Conservation (phyloP, 345 rosid genomes). For the Conringia planisiliqua region DNA sequence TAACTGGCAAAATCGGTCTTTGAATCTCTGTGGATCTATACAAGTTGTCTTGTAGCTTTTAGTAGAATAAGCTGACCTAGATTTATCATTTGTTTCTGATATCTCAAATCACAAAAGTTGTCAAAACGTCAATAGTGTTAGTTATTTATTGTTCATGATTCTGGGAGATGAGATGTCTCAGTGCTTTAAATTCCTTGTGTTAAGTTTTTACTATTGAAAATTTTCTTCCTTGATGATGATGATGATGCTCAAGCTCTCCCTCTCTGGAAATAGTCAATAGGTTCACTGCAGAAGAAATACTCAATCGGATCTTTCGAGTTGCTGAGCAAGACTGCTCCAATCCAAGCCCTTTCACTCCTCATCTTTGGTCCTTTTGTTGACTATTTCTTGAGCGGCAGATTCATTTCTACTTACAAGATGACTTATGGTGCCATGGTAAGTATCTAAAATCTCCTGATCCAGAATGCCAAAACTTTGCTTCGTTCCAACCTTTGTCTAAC, state of each 20-base stretch:
- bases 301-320: conserved; percentile 89
- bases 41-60: neutral
- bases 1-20: neutral
- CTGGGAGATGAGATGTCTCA: neutral
- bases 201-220: neutral
- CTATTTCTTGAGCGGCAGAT: conserved; percentile 61
- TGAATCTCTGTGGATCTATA: neutral
- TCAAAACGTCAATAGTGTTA: neutral
- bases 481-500: conserved; percentile 6
- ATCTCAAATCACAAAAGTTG: neutral
- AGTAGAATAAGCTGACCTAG: neutral
- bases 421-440: conserved; percentile 73
- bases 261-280: conserved; percentile 61
- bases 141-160: neutral
- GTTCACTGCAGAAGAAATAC: conserved; percentile 90
- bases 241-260: neutral
- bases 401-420: conserved; percentile 61
- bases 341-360: conserved; percentile 89
- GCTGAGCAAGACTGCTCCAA: conserved; percentile 93
- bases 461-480: neutral
- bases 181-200: neutral
- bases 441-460: neutral
- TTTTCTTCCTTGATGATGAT: neutral
- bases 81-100: neutral
- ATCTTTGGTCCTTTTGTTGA: conserved; percentile 82